Conservation (phyloP, 139 green algal species). For the Raphidocelis subcapitata region DNA sequence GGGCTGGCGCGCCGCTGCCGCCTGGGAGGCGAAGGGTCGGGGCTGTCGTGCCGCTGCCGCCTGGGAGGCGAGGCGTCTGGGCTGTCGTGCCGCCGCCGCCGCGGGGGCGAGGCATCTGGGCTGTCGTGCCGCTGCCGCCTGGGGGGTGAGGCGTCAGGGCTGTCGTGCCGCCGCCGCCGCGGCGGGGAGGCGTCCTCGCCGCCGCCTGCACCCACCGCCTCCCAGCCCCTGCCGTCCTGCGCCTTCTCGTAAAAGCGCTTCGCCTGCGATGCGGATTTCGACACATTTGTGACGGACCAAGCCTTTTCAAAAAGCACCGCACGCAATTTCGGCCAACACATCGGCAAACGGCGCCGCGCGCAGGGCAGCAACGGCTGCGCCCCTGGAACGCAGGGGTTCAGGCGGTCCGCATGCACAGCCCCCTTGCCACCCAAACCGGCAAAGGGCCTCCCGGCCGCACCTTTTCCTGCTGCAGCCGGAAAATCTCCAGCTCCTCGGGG, state of each 20-base stretch:
- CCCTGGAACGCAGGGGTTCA: background rate
- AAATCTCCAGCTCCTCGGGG: conserved; percentile 53
- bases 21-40: conserved; percentile 14
- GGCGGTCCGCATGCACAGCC: no score
- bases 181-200: conserved; percentile 8
- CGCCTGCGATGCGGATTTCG: conserved; percentile 17
- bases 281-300: background rate
- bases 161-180: conserved; percentile 14
- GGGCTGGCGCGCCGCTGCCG: conserved; percentile 31
- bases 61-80: conserved; percentile 17
- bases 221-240: conserved; percentile 41
- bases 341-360: background rate
- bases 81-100: conserved; percentile 17
- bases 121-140: conserved; percentile 24
- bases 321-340: no score
- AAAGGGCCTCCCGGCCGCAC: no score
- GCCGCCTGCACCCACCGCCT: conserved; percentile 1
- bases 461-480: conserved; percentile 44
- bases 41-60: conserved; percentile 31
- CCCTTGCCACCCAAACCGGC: no score
- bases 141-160: conserved; percentile 35
- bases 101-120: conserved; percentile 37
- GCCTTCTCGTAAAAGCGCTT: conserved; percentile 34
- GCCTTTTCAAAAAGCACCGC: background rate
- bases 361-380: background rate